Base-by-base conservation (phyloP, 306 rosid species). In the Quercus parvula region DNA sequence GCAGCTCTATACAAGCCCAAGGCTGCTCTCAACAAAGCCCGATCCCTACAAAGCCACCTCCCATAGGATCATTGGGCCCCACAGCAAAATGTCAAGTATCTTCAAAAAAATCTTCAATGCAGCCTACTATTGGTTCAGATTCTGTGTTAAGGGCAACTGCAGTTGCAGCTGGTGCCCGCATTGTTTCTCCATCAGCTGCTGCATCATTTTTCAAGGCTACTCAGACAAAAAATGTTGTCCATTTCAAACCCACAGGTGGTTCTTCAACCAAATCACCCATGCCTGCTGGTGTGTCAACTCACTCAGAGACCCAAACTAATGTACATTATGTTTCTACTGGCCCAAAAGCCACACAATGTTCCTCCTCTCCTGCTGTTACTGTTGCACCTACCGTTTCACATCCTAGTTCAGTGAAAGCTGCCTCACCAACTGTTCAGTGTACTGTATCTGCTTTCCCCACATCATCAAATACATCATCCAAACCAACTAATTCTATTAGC, bases 151-250 rank as follows among this genome's bases (percentile, higher is more conserved):
- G 91, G 82, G 91, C 90, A 35, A 71, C 88, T 62, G 86, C 92
- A 0, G 88, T 90, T 63, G 92, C 92, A 67, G 89, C 86, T 74
- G 94, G 92, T 51, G 92, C 95, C 25, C 92, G 86, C 58, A 86
- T 89, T 63, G 92, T 83, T 81, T 85, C 93, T 25, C 85, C 85
- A 6, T 86, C 91, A 9, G 92, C 85, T 78, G 83, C 88, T 73
- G 84, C 74, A 52, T 89, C 93, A 51, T 82, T 84, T 77, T 59
- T 75, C 35, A 91, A 88, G 90, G 86, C 90, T 77, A 85, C 86
- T 82, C 91, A 87, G 78, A 88, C 86, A 31, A 90, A 81, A 84
- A 87, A 81, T 46, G 79, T 83, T 20, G 86, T 78, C 62, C 88
- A 81, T 75, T 58, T 79, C 57, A 77, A 77, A 83, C 94, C 94